Evolutionary conservation across 2,329 filamentous ascomycete genomes (phyloP).

Genomic region (Lachnellula occidentalis): DNA sequence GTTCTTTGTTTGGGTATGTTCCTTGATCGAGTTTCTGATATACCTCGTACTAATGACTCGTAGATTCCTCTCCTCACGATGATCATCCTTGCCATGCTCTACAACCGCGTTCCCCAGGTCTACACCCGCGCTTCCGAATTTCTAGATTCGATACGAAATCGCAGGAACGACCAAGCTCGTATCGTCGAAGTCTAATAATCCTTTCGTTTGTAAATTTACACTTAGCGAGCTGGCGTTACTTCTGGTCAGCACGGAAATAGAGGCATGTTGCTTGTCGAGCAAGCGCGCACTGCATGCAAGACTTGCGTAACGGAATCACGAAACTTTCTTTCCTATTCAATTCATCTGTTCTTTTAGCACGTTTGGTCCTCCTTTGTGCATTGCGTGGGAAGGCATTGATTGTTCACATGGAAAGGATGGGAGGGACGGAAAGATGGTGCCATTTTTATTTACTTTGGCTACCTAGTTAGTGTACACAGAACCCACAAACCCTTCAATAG

Average conservation of each 20-base stretch:
- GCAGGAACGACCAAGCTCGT: conserved; percentile 6
- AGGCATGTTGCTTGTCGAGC: not conserved
- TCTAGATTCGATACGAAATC: conserved; percentile 17
- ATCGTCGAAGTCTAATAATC: conserved; percentile 26
- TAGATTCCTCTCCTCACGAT: conserved; percentile 47
- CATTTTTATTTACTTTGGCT: not conserved
- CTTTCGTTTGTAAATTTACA: not conserved
- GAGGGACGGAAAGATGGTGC: not conserved
- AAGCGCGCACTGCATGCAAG: not conserved
- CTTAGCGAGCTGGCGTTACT: not conserved
- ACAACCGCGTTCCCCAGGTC: conserved; percentile 46
- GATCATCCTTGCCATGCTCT: conserved; percentile 45
- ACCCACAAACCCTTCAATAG: not conserved
- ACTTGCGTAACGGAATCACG: too few species aligned
- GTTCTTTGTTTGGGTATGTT: conserved; percentile 61
- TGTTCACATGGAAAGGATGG: not conserved
- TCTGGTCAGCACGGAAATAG: too few species aligned
- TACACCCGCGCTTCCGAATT: conserved; percentile 20
- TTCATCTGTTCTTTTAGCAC: not conserved
- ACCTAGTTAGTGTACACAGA: not conserved
- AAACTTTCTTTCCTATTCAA: not conserved
- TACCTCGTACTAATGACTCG: conserved; percentile 14
- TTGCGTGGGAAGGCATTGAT: too few species aligned
- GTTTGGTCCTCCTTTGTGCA: not conserved
- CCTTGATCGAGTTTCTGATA: not conserved